Evolutionary conservation across 2,329 filamentous ascomycete genomes (phyloP), one percentile per base, ranked within the genome.

Genomic region (Cylindrodendrum hubeiense): DNA sequence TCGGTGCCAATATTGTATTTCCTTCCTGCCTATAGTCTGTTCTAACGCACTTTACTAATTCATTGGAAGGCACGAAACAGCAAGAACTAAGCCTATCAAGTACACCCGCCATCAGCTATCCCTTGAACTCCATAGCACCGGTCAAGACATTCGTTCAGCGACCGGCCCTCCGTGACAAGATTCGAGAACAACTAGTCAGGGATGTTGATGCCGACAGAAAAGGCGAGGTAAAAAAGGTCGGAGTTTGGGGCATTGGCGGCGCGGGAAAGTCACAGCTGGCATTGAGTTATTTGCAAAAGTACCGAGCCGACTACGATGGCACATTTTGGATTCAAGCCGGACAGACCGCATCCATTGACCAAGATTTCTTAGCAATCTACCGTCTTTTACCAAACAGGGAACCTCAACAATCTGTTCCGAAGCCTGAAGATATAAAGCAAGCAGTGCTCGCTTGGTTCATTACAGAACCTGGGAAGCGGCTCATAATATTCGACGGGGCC

Each of bases 231-330:
- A 37, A 37, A n/a, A 50, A 30, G 19, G 47, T 50, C n/a, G 47
- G 47, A 17, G 24, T 50, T 8, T 50, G 47, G 47, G 47, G 47
- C 1, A 24, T 50, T 13, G 47, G 47, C 5, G 47, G 47, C 4
- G 28, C 47, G 6, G 47, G 47, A 34, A 51, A 51, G 28, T 51
- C 47, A 10, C 47, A 51, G 47, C 47, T 51, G 3, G 47, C 47
- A 22, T 28, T 51, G 5, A 51, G 26, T 5, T 51, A 51, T 28
- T 5, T 33, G 26, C 28, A 34, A 8, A 5, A 22, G 2, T 34
- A 51, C 34, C 22, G 28, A 19, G 13, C 26, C 6, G n/a, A 51
- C 5, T 51, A 51, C n/a, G 26, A 51, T 33, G 47, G 28, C 6
- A 33, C 47, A 19, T 51, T 51, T 8, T 51, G 47, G 47, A 33